Evolutionary conservation across 768 basidiomycete species (phyloP).

Genomic region (Postia placenta): DNA sequence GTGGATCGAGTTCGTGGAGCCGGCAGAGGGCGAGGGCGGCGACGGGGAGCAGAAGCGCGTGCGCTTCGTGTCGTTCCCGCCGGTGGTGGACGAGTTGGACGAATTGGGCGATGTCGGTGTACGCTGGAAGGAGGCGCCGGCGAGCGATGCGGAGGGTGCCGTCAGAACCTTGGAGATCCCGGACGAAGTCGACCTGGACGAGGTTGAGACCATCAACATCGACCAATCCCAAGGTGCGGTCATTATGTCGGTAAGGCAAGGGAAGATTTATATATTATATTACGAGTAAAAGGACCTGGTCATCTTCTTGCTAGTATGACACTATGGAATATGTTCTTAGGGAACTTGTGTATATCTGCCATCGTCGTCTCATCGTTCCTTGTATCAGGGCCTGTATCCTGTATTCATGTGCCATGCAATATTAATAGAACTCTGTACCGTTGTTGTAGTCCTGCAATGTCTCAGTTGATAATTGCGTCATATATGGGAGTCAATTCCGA

Average conservation of each 20-base stretch:
- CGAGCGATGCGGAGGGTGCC: slow-evolving; percentile 19
- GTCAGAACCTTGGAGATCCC: slow-evolving; percentile 62
- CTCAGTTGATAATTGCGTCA: too few species aligned
- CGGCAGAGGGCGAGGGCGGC: slow-evolving; percentile 18
- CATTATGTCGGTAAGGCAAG: slow-evolving; percentile 59
- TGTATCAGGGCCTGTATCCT: too few species aligned
- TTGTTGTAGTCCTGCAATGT: too few species aligned
- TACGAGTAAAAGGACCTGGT: slow-evolving; percentile 48
- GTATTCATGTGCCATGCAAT: too few species aligned
- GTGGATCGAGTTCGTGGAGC: slow-evolving; percentile 59
- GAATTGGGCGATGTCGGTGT: slow-evolving; percentile 14
- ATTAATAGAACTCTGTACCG: too few species aligned
- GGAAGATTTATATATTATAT: slow-evolving; percentile 68
- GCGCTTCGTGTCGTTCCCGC: slow-evolving; percentile 68
- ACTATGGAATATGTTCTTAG: too few species aligned
- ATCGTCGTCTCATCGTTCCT: too few species aligned
- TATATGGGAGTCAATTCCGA: too few species aligned
- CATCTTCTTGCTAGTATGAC: too few species aligned
- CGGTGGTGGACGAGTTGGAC: slow-evolving; percentile 29
- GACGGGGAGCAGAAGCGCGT: slow-evolving; percentile 39
- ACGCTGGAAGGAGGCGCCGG: slow-evolving; percentile 7
- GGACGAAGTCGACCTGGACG: slow-evolving; percentile 55
- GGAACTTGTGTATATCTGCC: too few species aligned
- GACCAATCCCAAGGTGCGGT: slow-evolving; percentile 73
- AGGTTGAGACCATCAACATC: slow-evolving; percentile 71